Evolutionary conservation across 306 rosid genomes (phyloP).

Genomic region (Lathyrus oleraceus): DNA sequence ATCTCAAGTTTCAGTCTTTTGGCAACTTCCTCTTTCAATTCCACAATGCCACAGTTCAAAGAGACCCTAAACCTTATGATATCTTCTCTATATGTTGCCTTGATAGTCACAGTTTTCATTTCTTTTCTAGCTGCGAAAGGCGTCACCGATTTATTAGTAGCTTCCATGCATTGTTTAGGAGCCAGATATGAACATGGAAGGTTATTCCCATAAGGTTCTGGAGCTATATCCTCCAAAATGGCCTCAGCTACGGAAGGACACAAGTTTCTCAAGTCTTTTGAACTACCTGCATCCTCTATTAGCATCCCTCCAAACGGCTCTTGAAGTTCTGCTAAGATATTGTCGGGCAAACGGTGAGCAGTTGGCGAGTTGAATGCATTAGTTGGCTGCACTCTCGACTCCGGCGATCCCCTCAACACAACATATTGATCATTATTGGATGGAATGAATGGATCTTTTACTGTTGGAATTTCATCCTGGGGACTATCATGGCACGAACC

Average conservation of each 20-base stretch:
- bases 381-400: slow-evolving; percentile 44
- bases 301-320: slow-evolving; percentile 78
- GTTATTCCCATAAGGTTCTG: slow-evolving; percentile 55
- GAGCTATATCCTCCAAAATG: slow-evolving; percentile 60
- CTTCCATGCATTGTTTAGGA: slow-evolving; percentile 51
- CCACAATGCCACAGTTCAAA: slow-evolving; percentile 51
- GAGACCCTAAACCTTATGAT: slow-evolving; percentile 74
- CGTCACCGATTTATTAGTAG: slow-evolving; percentile 31
- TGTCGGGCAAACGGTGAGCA: slow-evolving; percentile 37
- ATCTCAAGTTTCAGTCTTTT: slow-evolving; percentile 76
- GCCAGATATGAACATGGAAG: slow-evolving; percentile 40
- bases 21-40: slow-evolving; percentile 72
- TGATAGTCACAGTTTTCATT: slow-evolving; percentile 60
- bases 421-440: slow-evolving; percentile 45
- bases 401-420: slow-evolving; percentile 52
- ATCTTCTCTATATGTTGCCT: slow-evolving; percentile 81
- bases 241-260: slow-evolving; percentile 71
- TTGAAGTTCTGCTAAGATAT: slow-evolving; percentile 50
- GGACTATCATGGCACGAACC: slow-evolving; percentile 84
- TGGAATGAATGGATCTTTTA: slow-evolving; percentile 46
- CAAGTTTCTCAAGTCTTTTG: slow-evolving; percentile 75
- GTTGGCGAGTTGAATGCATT: slow-evolving; percentile 31
- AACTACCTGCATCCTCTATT: slow-evolving; percentile 82
- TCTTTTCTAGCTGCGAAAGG: slow-evolving; percentile 49
- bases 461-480: slow-evolving; percentile 44